A percentile compares a stretch with the other conserved stretches of the same genome.
phyloP scores from a whole-genome alignment of 345 rosid species.

The Passiflora organensis region DNA sequence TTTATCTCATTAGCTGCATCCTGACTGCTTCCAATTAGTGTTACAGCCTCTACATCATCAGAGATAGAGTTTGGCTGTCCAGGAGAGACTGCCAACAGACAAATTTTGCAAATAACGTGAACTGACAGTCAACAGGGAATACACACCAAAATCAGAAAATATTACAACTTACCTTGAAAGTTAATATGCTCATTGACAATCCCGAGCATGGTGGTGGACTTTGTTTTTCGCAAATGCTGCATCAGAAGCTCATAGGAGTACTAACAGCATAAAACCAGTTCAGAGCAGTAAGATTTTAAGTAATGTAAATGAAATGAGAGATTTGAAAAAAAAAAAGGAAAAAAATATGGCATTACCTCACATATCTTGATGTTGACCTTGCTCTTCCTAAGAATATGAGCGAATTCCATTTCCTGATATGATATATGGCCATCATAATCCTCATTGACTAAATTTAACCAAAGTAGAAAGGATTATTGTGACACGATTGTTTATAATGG shows the following conservation, averaged over 20 bases:
- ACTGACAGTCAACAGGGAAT: not conserved
- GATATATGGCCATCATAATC: constrained; percentile 6
- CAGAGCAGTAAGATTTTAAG: constrained; percentile 7
- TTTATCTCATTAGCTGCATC: constrained; percentile 66
- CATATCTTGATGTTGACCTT: constrained; percentile 90
- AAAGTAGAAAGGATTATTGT: not conserved
- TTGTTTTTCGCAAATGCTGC: constrained; percentile 76
- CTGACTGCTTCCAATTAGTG: constrained; percentile 64
- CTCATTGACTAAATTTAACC: not conserved
- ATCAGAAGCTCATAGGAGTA: constrained; percentile 88
- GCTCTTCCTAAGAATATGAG: constrained; percentile 76
- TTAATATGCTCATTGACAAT: constrained; percentile 81
- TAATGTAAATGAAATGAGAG: not conserved
- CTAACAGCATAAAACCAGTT: constrained; percentile 35
- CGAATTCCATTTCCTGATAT: constrained; percentile 92
- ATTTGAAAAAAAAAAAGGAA: not conserved
- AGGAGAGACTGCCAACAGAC: constrained; percentile 64
- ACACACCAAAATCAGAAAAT: constrained; percentile 8
- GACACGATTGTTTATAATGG: not conserved
- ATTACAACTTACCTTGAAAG: constrained; percentile 59
- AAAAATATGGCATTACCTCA: constrained; percentile 44
- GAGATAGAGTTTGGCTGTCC: constrained; percentile 80
- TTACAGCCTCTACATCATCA: constrained; percentile 79
- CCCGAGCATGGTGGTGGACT: constrained; percentile 80
- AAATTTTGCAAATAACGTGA: not conserved